These are phyloP conservation scores for Cystofilobasidium capitatum DNA, from an alignment of 768 basidiomycete genomes.

Conservation along the genomic window DNA sequence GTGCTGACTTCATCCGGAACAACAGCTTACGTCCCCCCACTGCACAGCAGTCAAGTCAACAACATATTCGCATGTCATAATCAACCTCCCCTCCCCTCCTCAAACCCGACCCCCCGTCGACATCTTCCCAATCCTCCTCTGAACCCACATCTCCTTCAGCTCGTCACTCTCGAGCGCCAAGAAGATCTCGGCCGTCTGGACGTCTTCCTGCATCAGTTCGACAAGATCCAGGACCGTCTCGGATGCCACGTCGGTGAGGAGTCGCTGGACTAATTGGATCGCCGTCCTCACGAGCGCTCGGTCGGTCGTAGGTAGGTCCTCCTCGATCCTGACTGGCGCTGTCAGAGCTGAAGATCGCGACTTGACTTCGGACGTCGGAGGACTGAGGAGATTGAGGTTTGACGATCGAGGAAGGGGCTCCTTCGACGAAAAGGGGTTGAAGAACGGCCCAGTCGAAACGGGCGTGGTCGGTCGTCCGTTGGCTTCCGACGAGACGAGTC, in stretches of 20 bases:
- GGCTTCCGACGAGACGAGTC: background rate
- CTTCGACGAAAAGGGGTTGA: background rate
- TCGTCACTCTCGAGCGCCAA: conserved; percentile 10
- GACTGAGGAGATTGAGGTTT: background rate
- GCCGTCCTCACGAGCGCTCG: background rate
- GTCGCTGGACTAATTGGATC: background rate
- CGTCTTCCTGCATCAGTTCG: background rate
- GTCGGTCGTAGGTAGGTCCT: background rate
- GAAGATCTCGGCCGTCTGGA: background rate
- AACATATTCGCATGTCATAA: no score
- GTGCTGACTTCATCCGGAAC: no score
- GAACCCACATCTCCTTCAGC: background rate
- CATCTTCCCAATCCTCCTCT: background rate
- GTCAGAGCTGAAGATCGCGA: no score
- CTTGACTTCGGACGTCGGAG: no score
- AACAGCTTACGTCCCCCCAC: no score
- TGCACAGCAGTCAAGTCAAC: no score
- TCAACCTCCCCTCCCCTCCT: no score
- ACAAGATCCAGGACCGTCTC: background rate
- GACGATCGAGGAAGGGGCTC: background rate
- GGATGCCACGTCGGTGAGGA: background rate
- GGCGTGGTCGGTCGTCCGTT: background rate
- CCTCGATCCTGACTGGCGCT: no score
- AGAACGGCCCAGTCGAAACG: background rate
- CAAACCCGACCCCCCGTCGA: no score